Evolutionary conservation across 768 basidiomycete genomes (phyloP).

Genomic region (Psilocybe cubensis): DNA sequence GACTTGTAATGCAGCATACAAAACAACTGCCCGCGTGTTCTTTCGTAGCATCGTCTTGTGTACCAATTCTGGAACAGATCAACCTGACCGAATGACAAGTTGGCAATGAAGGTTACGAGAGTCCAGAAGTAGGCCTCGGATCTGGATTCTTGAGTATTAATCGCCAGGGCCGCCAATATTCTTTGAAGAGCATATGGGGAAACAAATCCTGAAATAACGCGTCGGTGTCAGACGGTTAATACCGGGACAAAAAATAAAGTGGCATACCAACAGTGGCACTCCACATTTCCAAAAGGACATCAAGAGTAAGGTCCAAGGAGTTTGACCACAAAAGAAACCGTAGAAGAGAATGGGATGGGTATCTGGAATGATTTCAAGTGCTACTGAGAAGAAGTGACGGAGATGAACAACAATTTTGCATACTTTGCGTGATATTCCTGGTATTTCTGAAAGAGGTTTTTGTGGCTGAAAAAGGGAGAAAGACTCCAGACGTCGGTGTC

Average conservation of each 20-base stretch:
- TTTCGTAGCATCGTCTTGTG: constrained; percentile 69
- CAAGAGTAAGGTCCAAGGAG: constrained; percentile 69
- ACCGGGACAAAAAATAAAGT: background rate
- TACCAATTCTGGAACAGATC: constrained; percentile 71
- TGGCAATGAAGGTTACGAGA: constrained; percentile 58
- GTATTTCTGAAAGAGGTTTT: constrained; percentile 67
- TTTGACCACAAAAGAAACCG: constrained; percentile 68
- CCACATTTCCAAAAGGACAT: constrained; percentile 62
- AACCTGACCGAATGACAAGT: constrained; percentile 70
- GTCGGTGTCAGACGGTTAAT: constrained; percentile 2
- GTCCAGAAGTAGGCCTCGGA: constrained; percentile 61
- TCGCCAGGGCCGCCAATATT: constrained; percentile 55
- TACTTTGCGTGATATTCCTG: constrained; percentile 53
- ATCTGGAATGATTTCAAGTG: constrained; percentile 30
- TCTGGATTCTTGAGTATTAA: constrained; percentile 42
- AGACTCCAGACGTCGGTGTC: constrained; percentile 63
- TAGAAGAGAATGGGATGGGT: constrained; percentile 60
- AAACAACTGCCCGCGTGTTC: constrained; percentile 73
- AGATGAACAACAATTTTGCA: constrained; percentile 5
- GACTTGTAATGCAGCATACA: constrained; percentile 74
- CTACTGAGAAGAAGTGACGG: background rate
- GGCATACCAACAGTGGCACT: constrained; percentile 53
- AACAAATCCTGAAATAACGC: constrained; percentile 52
- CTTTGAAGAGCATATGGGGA: constrained; percentile 67
- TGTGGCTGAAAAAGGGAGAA: constrained; percentile 70